Evolutionary conservation across 768 basidiomycete genomes (phyloP), one percentile per base, ranked within the genome.

Genomic region (Macrolepiota albuminosa): DNA sequence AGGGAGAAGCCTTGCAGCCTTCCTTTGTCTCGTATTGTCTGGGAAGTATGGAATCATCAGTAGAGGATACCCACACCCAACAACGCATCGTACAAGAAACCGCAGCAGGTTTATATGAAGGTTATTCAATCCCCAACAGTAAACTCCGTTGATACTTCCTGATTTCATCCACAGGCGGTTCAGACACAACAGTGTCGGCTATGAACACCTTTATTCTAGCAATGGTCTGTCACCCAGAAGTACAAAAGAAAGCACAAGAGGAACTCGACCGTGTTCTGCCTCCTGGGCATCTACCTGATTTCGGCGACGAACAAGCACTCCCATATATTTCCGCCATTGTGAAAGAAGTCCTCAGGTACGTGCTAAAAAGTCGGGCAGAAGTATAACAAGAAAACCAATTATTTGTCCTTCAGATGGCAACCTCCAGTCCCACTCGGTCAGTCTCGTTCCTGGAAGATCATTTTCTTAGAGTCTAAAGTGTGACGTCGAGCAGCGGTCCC

Each of bases 241-340:
- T 68, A 1, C 66, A 72, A 36, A 46, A 31, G 11, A 67, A 65
- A 14, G 73, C 70, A 13, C 76, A 58, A 26, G 31, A 13, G n/a
- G 57, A 58, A 31, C 61, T 76, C 4, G 72, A 76, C 45, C 46
- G 43, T 5, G 68, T 73, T 6, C 54, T 77, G 9, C 69, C 69
- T 5, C 14, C 52, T 26, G 64, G 59, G 21, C 66, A 69, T 7
- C 65, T 75, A 4, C 76, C 75, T 8, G 61, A 64, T 13, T 72
- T 74, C 54, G 66, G 61, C 10, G 73, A 77, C 26, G 56, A 66
- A n/a, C 34, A 29, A 2, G 63, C 62, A 4, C 43, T 76, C 42
- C 72, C 73, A 0, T 77, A 75, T 39, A 58, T 76, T 16, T 66
- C 66, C 8, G 74, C 75, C 0, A 55, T 76, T 2, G 37, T 75